Conservation (phyloP, 352 stramenopile genomes). For the Phytophthora melonis region DNA sequence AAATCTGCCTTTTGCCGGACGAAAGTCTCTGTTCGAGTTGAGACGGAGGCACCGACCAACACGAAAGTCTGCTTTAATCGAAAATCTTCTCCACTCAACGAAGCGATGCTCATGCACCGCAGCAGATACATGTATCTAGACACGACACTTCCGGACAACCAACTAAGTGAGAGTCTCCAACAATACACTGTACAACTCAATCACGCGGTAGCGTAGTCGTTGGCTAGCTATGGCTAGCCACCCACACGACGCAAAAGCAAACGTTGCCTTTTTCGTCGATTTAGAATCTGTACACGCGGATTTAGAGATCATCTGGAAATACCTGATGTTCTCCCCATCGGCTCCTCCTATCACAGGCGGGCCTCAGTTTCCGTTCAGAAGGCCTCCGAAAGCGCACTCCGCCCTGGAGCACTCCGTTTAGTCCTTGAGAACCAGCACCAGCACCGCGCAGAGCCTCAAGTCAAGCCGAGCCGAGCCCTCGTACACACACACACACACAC, state of each 20-base stretch:
- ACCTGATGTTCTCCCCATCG: not conserved
- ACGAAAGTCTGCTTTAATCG: slow-evolving; percentile 3
- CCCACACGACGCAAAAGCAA: too few relatives aligned
- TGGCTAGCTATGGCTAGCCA: too few relatives aligned
- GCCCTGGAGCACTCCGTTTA: not conserved
- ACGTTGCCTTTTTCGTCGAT: not conserved
- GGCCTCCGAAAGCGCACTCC: not conserved
- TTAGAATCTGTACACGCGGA: not conserved
- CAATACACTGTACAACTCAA: too few relatives aligned
- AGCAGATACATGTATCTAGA: too few relatives aligned
- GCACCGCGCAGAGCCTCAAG: not conserved
- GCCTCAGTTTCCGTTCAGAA: slow-evolving; percentile 8
- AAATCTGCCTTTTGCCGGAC: not conserved
- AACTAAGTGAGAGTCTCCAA: too few relatives aligned
- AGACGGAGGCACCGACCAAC: not conserved
- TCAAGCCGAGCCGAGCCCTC: too few relatives aligned
- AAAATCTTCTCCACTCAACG: not conserved
- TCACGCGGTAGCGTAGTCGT: too few relatives aligned
- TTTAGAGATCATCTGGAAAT: not conserved
- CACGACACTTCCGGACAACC: too few relatives aligned
- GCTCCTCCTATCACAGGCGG: not conserved
- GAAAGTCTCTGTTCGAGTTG: not conserved
- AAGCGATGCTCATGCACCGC: too few relatives aligned
- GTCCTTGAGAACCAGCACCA: not conserved
- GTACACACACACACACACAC: too few relatives aligned